A percentile compares a stretch with the other conserved stretches of the same genome.
These are phyloP conservation scores for Saccharomycopsis javanensis DNA, from an alignment of 805 yeast species.

Conservation along the genomic window DNA sequence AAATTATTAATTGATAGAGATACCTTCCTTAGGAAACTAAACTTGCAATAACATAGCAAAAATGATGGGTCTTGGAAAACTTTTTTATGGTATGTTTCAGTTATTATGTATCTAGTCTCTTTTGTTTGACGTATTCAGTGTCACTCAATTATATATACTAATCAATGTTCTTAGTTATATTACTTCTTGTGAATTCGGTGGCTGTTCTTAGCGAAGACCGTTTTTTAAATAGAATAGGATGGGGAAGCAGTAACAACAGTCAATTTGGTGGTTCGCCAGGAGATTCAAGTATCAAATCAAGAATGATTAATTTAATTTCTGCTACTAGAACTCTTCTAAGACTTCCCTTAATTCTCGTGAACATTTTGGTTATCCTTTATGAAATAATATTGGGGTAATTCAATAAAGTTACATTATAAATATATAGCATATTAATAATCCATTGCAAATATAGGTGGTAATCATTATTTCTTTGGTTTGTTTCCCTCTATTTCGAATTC, in stretches of 20 bases:
- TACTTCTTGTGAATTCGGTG: slow-evolving; percentile 45
- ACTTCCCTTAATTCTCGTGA: slow-evolving; percentile 44
- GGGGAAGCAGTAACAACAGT: slow-evolving; percentile 19
- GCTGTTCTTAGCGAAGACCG: slow-evolving; percentile 55
- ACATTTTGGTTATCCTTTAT: slow-evolving; percentile 41
- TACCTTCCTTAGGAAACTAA: background rate
- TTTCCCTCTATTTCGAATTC: no score
- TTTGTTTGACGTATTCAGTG: no score
- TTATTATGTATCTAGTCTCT: background rate
- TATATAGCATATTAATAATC: background rate
- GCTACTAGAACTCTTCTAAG: slow-evolving; percentile 52
- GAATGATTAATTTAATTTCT: slow-evolving; percentile 42
- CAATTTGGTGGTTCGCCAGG: slow-evolving; percentile 6
- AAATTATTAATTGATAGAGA: background rate
- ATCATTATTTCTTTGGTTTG: background rate
- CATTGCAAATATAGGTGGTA: background rate
- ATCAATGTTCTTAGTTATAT: slow-evolving; percentile 26
- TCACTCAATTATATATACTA: no score
- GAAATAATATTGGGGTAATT: slow-evolving; percentile 41
- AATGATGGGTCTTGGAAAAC: slow-evolving; percentile 50
- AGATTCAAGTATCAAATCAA: slow-evolving; percentile 33
- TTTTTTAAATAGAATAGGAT: slow-evolving; percentile 40
- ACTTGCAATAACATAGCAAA: background rate
- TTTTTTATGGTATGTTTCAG: slow-evolving; percentile 33
- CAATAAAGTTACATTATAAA: background rate